Base-by-base conservation (phyloP, 2,329 filamentous ascomycete species). In the Ustilaginoidea virens region DNA sequence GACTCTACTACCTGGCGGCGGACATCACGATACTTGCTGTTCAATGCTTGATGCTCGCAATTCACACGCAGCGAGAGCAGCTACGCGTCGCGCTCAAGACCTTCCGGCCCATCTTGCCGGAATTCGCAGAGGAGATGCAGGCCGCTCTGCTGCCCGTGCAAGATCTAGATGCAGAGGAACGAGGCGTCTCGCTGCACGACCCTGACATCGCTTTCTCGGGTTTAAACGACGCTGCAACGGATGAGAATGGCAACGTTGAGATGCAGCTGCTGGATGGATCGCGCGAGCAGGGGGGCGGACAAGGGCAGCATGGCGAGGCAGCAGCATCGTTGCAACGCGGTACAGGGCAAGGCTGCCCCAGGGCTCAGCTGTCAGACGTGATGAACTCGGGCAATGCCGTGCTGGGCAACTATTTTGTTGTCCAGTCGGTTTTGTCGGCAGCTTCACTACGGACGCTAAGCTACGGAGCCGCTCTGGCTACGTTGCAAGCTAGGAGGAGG, bases 21-120 rank as follows among this genome's bases (percentile, higher is more conserved):
- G 74, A 80, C 45, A 15, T 66, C 5, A 40, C 69, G 17, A 58
- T 79, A 6, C 41, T 77, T 22, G 51, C 47, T 2, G 40, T 76
- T 10, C 74, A 80, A 46, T 69, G 68, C 36, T 46, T 76, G 24
- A 75, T 78, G 72, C 48, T 79, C 33, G 59, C 70, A 3, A 63
- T 77, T 8, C 69, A 73, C 41, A 58, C 66, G 25, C 69, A 77
- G 41, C 59, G 65, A 36, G 70, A 75, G 40, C 61, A 59, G 32
- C 50, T 77, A 14, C 58, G 64, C 18, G 59, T 63, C 28, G 49
- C 55, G 10, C 52, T 69, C 5, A 56, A 54, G 30, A 53, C 52
- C 21, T 55, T 56, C 38, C 40, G 45, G 22, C 43, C 49, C 16
- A 38, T 54, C 30, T 35, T 48, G 12, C 47, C 45, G 2, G 44